Evolutionary conservation across 106 monocot genomes (phyloP), one percentile per base, ranked within the genome.

Genomic region (Dendrobium chrysotoxum): DNA sequence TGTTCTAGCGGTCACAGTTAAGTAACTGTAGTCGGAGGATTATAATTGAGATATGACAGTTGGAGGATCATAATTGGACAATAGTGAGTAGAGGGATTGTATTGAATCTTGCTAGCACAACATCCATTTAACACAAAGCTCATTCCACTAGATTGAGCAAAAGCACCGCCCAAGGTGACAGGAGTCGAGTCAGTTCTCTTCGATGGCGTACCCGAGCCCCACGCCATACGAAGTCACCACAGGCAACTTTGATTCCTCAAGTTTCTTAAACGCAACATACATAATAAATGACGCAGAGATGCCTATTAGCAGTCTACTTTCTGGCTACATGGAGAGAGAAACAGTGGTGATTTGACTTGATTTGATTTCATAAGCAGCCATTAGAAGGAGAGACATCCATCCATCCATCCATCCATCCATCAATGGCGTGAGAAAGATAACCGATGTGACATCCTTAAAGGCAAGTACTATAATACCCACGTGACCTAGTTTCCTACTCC

Each of bases 391-490:
- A 67, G 25, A n/a, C 8, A 42, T 42, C 42, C 44, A 44, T 44
- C 44, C 8, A 42, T 42, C 42, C 44, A 44, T 44, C 44, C 44
- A 44, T 44, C 44, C 44, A 44, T 44, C 44, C 9, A 35, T 35
- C 35, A 4, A 10, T 28, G 23, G 28, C 26, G n/a, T 9, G n/a
- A 28, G 67, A 23, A 67, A 67, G 67, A 67, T 26, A 23, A 67
- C 23, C 67, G 67, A 67, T 67, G 67, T 67, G 67, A 67, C 67
- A 67, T 67, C 67, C 67, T 67, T 67, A 67, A 67, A 67, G 23
- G 7, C 1, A 11, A 25, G 67, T 67, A 67, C 67, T 67, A 28
- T 28, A 11, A 67, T 7, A 21, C 67, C 67, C 67, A 67, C 67
- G 67, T 67, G 67, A 67, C 28, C 57, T 44, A 44, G 44, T 44